A percentile compares a stretch with the other conserved stretches of the same genome.
Conservation (phyloP, 1,284 basidiomycete genomes). For the Rhodotorula sp. region DNA sequence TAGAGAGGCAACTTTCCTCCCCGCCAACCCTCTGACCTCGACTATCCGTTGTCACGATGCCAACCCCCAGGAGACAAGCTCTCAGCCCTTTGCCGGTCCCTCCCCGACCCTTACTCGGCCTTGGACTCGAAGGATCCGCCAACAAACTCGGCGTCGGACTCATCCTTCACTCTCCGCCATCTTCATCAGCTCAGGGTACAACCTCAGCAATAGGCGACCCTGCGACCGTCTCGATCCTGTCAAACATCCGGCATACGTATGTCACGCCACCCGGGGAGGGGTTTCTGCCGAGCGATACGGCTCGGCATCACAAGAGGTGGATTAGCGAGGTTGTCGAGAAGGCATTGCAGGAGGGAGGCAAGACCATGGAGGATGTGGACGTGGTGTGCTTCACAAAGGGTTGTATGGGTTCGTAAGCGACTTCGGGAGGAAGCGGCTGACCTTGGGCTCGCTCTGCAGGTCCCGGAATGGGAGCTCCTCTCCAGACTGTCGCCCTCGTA, state of each 20-base stretch:
- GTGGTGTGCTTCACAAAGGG: slow-evolving; percentile 98
- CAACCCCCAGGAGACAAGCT: slow-evolving; percentile 1
- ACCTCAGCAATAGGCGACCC: slow-evolving; percentile 60
- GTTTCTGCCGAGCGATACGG: slow-evolving; percentile 92
- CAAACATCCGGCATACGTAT: slow-evolving; percentile 86
- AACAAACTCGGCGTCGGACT: slow-evolving; percentile 98
- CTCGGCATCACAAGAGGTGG: slow-evolving; percentile 94
- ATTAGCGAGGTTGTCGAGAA: slow-evolving; percentile 76
- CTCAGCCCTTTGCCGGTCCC: slow-evolving; percentile 22
- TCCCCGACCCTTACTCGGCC: slow-evolving; percentile 47
- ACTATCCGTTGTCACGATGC: slow-evolving; percentile 4
- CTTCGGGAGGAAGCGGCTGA: neutral
- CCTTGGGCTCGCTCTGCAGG: slow-evolving; percentile 55
- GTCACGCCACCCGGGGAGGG: slow-evolving; percentile 97
- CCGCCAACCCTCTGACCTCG: neutral
- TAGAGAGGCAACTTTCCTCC: neutral
- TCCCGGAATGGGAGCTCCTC: slow-evolving; percentile 96
- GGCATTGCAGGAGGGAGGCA: slow-evolving; percentile 68
- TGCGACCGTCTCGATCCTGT: slow-evolving; percentile 49
- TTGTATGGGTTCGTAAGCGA: slow-evolving; percentile 49
- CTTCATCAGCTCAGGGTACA: slow-evolving; percentile 53
- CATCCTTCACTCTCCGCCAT: slow-evolving; percentile 69
- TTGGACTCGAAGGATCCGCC: slow-evolving; percentile 91
- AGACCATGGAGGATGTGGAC: slow-evolving; percentile 74
- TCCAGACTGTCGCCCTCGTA: slow-evolving; percentile 94